A percentile compares a stretch with the other conserved stretches of the same genome.
Conservation (phyloP, 2,329 filamentous ascomycete genomes). For the Ustilaginoidea virens region DNA sequence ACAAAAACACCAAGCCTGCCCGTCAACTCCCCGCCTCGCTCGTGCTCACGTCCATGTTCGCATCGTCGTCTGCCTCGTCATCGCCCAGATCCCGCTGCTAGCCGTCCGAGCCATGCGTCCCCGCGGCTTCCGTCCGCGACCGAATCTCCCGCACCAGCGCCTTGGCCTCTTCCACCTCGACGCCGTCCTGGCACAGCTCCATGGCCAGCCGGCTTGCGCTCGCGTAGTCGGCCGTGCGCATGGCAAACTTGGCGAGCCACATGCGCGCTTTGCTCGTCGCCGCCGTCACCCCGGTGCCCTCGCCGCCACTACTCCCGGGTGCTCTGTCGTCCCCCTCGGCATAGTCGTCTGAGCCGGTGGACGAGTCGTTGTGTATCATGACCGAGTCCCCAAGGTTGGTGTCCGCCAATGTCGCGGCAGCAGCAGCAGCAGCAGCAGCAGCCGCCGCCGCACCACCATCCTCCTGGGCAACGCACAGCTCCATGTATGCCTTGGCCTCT, state of each 20-base stretch:
- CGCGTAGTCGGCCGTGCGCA: constrained; percentile 58
- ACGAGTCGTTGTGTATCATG: constrained; percentile 40
- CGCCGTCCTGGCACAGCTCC: constrained; percentile 87
- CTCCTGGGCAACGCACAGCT: constrained; percentile 85
- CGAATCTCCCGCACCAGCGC: constrained; percentile 77
- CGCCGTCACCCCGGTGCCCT: constrained; percentile 68
- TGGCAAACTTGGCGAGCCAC: constrained; percentile 79
- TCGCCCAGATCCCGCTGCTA: background rate
- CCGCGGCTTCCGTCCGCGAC: constrained; percentile 49
- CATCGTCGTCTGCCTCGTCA: too few species aligned
- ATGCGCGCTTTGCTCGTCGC: constrained; percentile 85
- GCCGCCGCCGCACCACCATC: constrained; percentile 43
- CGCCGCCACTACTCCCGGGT: constrained; percentile 9
- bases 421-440: constrained; percentile 22
- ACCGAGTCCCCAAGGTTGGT: constrained; percentile 31
- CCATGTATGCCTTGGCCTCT: constrained; percentile 87
- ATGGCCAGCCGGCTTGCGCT: constrained; percentile 69
- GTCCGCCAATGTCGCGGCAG: too few species aligned
- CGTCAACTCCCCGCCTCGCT: too few species aligned
- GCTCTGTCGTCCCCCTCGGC: constrained; percentile 17
- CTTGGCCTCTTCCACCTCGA: constrained; percentile 95
- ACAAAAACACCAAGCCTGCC: too few species aligned
- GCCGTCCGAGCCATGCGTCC: background rate
- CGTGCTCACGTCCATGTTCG: too few species aligned
- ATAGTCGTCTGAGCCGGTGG: constrained; percentile 21